These are phyloP conservation scores for Lanmaoa rubissima DNA, from an alignment of 768 basidiomycete genomes.

Conservation along the genomic window DNA sequence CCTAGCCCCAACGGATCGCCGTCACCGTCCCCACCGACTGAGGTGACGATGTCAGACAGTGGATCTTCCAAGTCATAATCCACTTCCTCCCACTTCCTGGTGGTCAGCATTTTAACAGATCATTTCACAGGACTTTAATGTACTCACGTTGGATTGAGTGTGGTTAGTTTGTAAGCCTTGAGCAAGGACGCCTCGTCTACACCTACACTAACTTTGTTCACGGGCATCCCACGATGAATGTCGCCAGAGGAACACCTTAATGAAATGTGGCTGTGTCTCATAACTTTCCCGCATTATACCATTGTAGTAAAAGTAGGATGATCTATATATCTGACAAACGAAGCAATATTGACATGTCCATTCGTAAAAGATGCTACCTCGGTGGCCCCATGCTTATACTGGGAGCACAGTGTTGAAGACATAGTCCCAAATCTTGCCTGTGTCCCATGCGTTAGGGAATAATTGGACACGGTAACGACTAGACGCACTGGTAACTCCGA, in stretches of 20 bases:
- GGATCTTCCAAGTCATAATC: conserved; percentile 83
- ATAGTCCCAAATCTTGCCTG: conserved; percentile 92
- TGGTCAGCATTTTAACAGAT: conserved; percentile 2
- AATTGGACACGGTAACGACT: background rate
- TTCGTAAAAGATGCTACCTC: background rate
- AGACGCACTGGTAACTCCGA: conserved; percentile 85
- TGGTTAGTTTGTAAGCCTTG: conserved; percentile 84
- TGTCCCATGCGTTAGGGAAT: conserved; percentile 1
- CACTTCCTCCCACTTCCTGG: conserved; percentile 86
- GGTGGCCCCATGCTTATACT: conserved; percentile 39
- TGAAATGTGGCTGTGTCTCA: conserved; percentile 17
- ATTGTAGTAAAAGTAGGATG: conserved; percentile 4
- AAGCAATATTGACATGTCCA: conserved; percentile 6
- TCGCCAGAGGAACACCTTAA: background rate
- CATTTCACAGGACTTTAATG: background rate
- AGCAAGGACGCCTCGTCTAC: conserved; percentile 81
- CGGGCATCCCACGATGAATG: conserved; percentile 13
- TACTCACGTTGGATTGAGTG: conserved; percentile 69
- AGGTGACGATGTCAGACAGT: conserved; percentile 65
- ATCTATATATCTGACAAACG: conserved; percentile 1
- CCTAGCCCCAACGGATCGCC: conserved; percentile 83
- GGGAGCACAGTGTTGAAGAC: conserved; percentile 82
- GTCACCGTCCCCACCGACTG: conserved; percentile 56
- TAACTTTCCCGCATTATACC: conserved; percentile 6
- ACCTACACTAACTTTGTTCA: conserved; percentile 60